Evolutionary conservation across 1,284 basidiomycete genomes (phyloP).

Genomic region (Rhizoctonia solani): DNA sequence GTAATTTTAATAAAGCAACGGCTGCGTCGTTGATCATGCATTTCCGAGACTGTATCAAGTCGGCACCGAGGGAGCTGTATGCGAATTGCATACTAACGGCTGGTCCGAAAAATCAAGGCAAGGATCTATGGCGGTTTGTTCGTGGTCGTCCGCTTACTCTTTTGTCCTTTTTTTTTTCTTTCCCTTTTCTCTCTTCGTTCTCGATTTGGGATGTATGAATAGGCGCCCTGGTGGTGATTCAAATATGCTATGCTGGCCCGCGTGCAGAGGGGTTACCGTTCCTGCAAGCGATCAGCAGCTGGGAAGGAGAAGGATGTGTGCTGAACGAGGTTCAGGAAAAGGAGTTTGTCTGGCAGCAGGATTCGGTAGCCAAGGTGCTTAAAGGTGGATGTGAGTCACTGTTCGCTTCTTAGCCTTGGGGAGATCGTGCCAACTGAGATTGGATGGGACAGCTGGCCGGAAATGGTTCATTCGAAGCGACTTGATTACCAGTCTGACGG

Average conservation of each 20-base stretch:
- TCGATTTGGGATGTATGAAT: not conserved
- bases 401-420: conserved; percentile 27
- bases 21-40: conserved; percentile 86
- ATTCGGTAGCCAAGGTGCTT: conserved; percentile 85
- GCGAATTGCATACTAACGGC: conserved; percentile 88
- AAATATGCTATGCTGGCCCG: conserved; percentile 83
- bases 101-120: conserved; percentile 70
- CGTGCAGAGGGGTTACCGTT: conserved; percentile 76
- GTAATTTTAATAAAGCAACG: conserved; percentile 67
- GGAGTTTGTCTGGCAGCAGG: conserved; percentile 84
- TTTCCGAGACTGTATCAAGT: conserved; percentile 90
- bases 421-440: conserved; percentile 34
- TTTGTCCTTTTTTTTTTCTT: no score
- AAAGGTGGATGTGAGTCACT: conserved; percentile 67
- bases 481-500: conserved; percentile 76
- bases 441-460: conserved; percentile 62
- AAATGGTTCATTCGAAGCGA: conserved; percentile 90
- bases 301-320: conserved; percentile 80
- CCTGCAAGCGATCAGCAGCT: conserved; percentile 79
- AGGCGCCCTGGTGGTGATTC: conserved; percentile 81
- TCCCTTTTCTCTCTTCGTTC: no score
- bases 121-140: not conserved
- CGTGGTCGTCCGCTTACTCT: no score
- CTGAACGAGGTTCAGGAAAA: conserved; percentile 90
- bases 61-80: conserved; percentile 78